Percentiles rank a stretch among this genome's conserved stretches.
Conservation (phyloP, 2,329 filamentous ascomycete genomes). For the Cytospora mali region DNA sequence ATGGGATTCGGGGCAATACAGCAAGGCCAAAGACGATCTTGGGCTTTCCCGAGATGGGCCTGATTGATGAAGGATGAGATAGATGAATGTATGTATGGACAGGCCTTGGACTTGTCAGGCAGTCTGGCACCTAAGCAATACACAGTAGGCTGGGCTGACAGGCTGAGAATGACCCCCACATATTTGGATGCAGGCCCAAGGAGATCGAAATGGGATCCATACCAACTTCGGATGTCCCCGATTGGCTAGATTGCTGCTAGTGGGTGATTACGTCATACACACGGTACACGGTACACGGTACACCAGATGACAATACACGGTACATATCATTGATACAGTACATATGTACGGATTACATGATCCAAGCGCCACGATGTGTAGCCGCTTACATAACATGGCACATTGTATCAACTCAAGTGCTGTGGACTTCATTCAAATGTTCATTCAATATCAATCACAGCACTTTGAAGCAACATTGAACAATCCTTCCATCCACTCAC, state of each 20-base stretch:
- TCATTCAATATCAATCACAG: too few species aligned
- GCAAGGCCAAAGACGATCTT: constrained; percentile 14
- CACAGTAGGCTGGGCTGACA: too few species aligned
- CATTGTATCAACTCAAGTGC: background rate
- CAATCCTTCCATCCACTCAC: background rate
- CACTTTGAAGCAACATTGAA: too few species aligned
- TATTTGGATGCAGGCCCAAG: background rate
- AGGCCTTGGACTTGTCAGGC: too few species aligned
- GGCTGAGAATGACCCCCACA: background rate
- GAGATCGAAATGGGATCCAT: background rate
- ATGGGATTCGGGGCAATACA: constrained; percentile 12
- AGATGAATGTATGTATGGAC: too few species aligned
- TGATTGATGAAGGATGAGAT: background rate
- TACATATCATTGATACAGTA: too few species aligned
- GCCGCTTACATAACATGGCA: constrained; percentile 1
- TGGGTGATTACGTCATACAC: background rate
- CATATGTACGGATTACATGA: too few species aligned
- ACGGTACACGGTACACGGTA: background rate
- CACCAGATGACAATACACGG: too few species aligned
- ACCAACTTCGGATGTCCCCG: background rate
- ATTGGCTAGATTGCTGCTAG: background rate
- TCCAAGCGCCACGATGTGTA: too few species aligned
- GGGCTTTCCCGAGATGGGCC: background rate
- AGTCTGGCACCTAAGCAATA: too few species aligned
- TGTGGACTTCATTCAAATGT: too few species aligned